Evolutionary conservation across 371 early-diverging fungal genomes (phyloP).

Genomic region (Modicella reniformis): DNA sequence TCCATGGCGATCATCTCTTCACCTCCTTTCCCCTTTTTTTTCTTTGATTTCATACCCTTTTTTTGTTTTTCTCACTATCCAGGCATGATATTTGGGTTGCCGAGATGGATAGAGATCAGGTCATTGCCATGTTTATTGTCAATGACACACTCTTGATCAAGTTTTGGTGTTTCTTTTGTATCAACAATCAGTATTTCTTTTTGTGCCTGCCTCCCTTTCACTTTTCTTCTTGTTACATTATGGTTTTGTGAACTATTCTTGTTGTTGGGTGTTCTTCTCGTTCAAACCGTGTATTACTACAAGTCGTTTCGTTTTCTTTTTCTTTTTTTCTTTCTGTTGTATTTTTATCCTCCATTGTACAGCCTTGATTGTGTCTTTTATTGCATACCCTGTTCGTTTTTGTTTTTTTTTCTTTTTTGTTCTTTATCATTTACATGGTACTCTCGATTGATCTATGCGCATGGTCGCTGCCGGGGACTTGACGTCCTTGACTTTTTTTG

Average conservation of each 20-base stretch:
- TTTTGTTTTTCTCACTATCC: not conserved
- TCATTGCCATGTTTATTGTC: not conserved
- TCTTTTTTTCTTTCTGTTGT: constrained; percentile 14
- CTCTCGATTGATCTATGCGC: no score
- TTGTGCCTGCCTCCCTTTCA: not conserved
- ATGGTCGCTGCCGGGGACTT: no score
- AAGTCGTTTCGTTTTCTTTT: constrained; percentile 14
- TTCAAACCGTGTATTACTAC: constrained; percentile 30
- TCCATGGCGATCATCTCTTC: not conserved
- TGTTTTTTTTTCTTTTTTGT: not conserved
- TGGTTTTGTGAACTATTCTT: constrained; percentile 17
- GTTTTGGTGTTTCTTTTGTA: constrained; percentile 16
- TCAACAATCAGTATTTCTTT: constrained; percentile 11
- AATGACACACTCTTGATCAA: constrained; percentile 1
- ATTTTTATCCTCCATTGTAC: constrained; percentile 32
- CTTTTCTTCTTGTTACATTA: not conserved
- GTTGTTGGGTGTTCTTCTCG: constrained; percentile 19
- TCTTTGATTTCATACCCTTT: constrained; percentile 7
- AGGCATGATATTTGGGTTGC: constrained; percentile 40
- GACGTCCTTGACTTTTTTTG: no score
- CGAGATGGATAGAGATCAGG: constrained; percentile 25
- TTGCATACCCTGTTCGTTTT: not conserved
- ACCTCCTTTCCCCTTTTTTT: constrained; percentile 5
- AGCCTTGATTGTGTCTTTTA: constrained; percentile 4
- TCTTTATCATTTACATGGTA: not conserved